Conservation (phyloP, 1,284 basidiomycete species). For the Athelia sp. region DNA sequence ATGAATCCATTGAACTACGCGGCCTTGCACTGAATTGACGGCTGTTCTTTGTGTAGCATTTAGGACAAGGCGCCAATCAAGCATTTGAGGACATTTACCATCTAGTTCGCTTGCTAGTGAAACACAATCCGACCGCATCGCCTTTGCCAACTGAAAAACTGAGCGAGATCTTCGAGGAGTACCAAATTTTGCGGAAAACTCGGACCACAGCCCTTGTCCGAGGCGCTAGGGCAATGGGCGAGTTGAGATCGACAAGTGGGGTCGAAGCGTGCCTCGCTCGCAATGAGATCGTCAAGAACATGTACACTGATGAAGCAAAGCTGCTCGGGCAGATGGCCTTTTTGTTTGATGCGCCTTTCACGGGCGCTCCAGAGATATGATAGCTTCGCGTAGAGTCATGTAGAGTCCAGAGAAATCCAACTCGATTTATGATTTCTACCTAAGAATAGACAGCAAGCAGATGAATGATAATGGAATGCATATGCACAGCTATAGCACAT, state of each 20-base stretch:
- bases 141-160: slow-evolving; percentile 27
- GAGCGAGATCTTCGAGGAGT: slow-evolving; percentile 32
- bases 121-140: slow-evolving; percentile 25
- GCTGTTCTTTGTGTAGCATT: slow-evolving; percentile 25
- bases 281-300: slow-evolving; percentile 21
- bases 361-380: slow-evolving; percentile 12
- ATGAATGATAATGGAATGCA: no score
- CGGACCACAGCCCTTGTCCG: slow-evolving; percentile 36
- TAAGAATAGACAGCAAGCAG: no score
- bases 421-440: neutral
- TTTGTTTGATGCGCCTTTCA: slow-evolving; percentile 12
- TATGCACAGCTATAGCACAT: no score
- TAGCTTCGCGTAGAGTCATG: no score
- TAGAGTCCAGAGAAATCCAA: neutral
- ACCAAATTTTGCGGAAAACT: slow-evolving; percentile 31
- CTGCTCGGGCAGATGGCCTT: slow-evolving; percentile 3
- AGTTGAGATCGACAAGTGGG: slow-evolving; percentile 29
- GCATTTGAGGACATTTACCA: slow-evolving; percentile 41
- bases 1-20: slow-evolving; percentile 3
- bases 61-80: slow-evolving; percentile 47
- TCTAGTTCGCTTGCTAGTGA: slow-evolving; percentile 29
- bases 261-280: slow-evolving; percentile 27
- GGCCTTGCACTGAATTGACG: slow-evolving; percentile 1
- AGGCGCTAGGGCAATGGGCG: slow-evolving; percentile 31
- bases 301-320: slow-evolving; percentile 15